Evolutionary conservation across 495 filamentous ascomycete genomes (phyloP).

Genomic region (Hypoxylon fuscum): DNA sequence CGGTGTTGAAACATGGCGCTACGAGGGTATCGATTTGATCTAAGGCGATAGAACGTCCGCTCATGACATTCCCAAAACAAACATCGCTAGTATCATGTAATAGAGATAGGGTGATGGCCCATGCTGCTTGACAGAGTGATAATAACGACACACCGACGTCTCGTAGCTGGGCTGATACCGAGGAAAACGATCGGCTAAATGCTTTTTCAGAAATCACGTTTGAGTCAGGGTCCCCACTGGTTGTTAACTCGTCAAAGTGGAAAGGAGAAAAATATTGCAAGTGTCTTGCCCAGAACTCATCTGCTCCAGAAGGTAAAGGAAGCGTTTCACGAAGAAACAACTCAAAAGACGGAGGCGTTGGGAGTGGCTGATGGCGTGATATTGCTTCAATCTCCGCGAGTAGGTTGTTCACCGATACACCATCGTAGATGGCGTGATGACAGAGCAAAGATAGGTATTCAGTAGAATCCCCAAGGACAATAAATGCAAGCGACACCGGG

Average conservation of each 20-base stretch:
- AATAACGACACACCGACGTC: constrained; percentile 67
- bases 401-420: constrained; percentile 70
- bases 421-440: constrained; percentile 87
- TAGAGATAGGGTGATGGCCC: constrained; percentile 67
- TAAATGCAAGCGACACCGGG: constrained; percentile 48
- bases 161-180: constrained; percentile 58
- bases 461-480: constrained; percentile 26
- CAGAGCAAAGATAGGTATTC: constrained; percentile 66
- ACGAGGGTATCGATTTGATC: constrained; percentile 74
- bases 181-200: constrained; percentile 46
- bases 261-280: constrained; percentile 60
- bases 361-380: constrained; percentile 55
- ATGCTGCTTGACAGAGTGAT: constrained; percentile 72
- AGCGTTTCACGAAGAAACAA: constrained; percentile 46
- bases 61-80: constrained; percentile 85
- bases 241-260: constrained; percentile 43
- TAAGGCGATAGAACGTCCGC: constrained; percentile 71
- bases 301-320: constrained; percentile 45
- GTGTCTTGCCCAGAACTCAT: constrained; percentile 69
- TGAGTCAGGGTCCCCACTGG: constrained; percentile 2
- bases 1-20: constrained; percentile 88
- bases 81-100: constrained; percentile 65
- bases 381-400: constrained; percentile 70
- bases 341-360: constrained; percentile 55
- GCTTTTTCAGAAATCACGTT: constrained; percentile 2